Conservation (phyloP, 2,329 filamentous ascomycete species). For the Calonectria pseudoturangicola region DNA sequence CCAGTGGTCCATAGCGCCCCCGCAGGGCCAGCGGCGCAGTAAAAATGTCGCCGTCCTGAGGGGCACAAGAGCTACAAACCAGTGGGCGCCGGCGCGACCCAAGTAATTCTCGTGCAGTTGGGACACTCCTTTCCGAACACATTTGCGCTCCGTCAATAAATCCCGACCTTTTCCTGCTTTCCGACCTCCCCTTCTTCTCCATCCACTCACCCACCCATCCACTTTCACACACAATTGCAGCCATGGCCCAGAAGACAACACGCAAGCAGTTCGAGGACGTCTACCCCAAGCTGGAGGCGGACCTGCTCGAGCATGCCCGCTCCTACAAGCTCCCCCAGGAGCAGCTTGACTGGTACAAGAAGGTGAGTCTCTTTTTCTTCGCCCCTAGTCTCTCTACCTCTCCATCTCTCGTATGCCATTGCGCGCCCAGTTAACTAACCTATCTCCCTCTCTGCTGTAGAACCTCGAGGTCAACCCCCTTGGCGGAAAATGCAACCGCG, state of each 20-base stretch:
- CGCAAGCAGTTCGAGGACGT: constrained; percentile 92
- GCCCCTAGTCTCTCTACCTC: too few species aligned
- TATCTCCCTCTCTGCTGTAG: constrained; percentile 64
- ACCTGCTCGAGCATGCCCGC: constrained; percentile 85
- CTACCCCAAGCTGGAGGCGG: constrained; percentile 89
- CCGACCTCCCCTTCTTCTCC: not conserved
- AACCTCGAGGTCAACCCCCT: constrained; percentile 89
- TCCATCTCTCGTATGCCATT: not conserved
- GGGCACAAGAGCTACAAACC: constrained; percentile 14
- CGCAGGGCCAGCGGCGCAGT: not conserved
- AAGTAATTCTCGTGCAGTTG: constrained; percentile 51
- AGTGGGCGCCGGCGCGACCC: constrained; percentile 33
- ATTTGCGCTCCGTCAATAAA: constrained; percentile 26
- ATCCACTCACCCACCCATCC: not conserved
- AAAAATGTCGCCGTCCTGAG: constrained; percentile 9
- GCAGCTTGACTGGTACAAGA: constrained; percentile 90
- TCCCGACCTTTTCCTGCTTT: constrained; percentile 11
- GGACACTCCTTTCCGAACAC: constrained; percentile 38
- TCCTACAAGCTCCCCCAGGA: constrained; percentile 88
- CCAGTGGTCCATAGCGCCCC: not conserved
- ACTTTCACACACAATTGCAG: constrained; percentile 43
- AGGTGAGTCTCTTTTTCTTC: constrained; percentile 71
- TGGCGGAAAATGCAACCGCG: constrained; percentile 98
- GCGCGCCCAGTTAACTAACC: not conserved
- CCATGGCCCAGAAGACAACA: constrained; percentile 82